phyloP scores from a whole-genome alignment of 768 basidiomycete genomes.

The Boletus sp. region DNA sequence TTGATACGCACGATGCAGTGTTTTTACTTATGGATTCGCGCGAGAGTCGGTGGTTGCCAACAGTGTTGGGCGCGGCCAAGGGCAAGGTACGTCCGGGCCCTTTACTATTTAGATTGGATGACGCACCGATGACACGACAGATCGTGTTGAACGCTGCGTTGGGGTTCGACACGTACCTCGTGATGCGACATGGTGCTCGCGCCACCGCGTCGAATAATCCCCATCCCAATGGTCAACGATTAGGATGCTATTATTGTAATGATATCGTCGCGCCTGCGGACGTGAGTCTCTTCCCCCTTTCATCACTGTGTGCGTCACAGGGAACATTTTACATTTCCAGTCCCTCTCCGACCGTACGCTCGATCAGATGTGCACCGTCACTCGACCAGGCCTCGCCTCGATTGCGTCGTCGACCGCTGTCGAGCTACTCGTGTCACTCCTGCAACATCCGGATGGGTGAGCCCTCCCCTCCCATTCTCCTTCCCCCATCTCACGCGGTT shows the following conservation, averaged over 20 bases:
- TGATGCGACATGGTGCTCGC: constrained; percentile 91
- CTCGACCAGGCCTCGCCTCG: constrained; percentile 88
- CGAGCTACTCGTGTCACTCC: constrained; percentile 81
- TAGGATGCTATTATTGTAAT: constrained; percentile 98
- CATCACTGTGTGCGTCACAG: neutral
- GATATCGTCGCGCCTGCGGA: constrained; percentile 96
- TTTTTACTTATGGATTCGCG: constrained; percentile 98
- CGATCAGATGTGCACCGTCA: constrained; percentile 99
- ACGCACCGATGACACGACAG: constrained; percentile 34
- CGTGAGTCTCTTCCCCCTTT: constrained; percentile 43
- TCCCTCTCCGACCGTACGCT: constrained; percentile 85
- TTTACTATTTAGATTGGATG: neutral
- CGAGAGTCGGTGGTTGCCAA: constrained; percentile 95
- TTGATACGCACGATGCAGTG: constrained; percentile 84
- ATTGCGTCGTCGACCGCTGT: constrained; percentile 92
- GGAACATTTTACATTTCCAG: constrained; percentile 24
- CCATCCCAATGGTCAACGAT: constrained; percentile 30
- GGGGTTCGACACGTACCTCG: constrained; percentile 93
- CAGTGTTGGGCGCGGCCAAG: constrained; percentile 78
- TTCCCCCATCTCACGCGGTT: neutral
- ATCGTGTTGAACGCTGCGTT: constrained; percentile 92
- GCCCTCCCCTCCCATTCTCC: constrained; percentile 8
- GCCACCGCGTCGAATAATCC: constrained; percentile 21
- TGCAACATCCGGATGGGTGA: constrained; percentile 89
- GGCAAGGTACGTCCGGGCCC: constrained; percentile 58